Evolutionary conservation across 257 asterid genomes (phyloP), one percentile per base, ranked within the genome.

Genomic region (Solanum tacnaense): DNA sequence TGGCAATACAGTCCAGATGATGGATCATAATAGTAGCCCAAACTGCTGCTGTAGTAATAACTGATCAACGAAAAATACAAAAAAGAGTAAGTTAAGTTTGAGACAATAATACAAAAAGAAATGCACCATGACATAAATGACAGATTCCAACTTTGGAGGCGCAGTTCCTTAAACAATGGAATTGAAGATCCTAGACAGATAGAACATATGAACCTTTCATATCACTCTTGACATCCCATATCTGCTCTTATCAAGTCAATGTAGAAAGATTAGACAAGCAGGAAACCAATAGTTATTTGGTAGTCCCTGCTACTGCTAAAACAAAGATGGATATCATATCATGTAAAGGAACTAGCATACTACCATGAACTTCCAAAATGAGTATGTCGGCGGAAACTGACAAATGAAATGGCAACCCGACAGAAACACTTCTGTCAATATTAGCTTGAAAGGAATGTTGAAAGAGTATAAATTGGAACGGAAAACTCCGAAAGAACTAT

Each of bases 21-120:
- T 44, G 99, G 96, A 89, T 97, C 99, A 34, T 97, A 97, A 84
- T 96, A 97, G 89, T 97, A 95, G 74, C 99, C 99, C 89, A 88
- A 92, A 88, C 93, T 96, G 96, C 95, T 92, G 87, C 96, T 97
- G 90, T 97, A 97, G 91, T 97, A 97, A 92, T 96, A 97, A 81
- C 98, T 97, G 96, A 13, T 46, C 20, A 6, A 46, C 16, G 1
- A 5, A 9, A 49, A 81, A 10, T 5, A 23, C 21, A 13, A 27
- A 13, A 25, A 8, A 5, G 36, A 15, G 36, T 25, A 7, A 78
- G 35, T 25, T 7, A 3, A 27, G 29, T 18, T 49, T 29, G 29
- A 46, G 70, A 9, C 18, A 82, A 10, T 4, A 49, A 46, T 29
- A 82, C 29, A 32, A 71, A 71, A 29, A 46, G 1, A 46, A 81